Evolutionary conservation across 2,329 filamentous ascomycete species (phyloP), one percentile per base, ranked within the genome.

Genomic region (Beauveria australis): DNA sequence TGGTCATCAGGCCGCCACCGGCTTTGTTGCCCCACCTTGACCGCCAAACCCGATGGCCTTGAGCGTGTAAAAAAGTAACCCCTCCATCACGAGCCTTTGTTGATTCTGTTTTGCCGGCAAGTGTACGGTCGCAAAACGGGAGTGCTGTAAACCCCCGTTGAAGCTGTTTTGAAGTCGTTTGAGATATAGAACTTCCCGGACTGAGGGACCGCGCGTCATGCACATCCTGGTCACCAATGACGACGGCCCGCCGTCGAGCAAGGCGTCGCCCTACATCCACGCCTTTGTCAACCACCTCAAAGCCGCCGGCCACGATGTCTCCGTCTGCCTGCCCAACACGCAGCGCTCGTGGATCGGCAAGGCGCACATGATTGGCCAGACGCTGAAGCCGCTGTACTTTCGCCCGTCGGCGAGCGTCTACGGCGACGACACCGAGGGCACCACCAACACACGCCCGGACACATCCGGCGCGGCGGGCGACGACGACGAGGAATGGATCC

Each of bases 291-390:
- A 84, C 63, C 82, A 83, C 58, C 85, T 94, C 55, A 85, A 91
- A 72, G 75, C 79, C 61, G 85, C 88, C 37, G 92, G 92, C 8
- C 93, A 97, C 75, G 81, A 78, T n/a, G 91, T 97, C 63, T 96
- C 91, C 8, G 92, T 99, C 54, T 89, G 94, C 64, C 84, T 99
- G 16, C 94, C 94, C 1, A 85, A 97, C 73, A 88, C 87, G 7
- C 94, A 99, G 76, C 87, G 93, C 64, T 96, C 92, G 61, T 99
- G 94, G 94, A 97, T 99, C 69, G 92, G 92, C 68, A 99, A 99
- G 79, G 94, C 94, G 3, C 94, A 97, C 75, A 89, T 97, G 70
- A 92, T 97, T 68, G 92, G 92, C 61, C 88, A 93, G 72, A 89
- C 89, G 10, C 84, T 96, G 63, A 91, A 88, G 71, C 92, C 92